These are phyloP conservation scores for Colletotrichum sp. DNA, from an alignment of 2,329 filamentous ascomycete genomes.

Conservation along the genomic window DNA sequence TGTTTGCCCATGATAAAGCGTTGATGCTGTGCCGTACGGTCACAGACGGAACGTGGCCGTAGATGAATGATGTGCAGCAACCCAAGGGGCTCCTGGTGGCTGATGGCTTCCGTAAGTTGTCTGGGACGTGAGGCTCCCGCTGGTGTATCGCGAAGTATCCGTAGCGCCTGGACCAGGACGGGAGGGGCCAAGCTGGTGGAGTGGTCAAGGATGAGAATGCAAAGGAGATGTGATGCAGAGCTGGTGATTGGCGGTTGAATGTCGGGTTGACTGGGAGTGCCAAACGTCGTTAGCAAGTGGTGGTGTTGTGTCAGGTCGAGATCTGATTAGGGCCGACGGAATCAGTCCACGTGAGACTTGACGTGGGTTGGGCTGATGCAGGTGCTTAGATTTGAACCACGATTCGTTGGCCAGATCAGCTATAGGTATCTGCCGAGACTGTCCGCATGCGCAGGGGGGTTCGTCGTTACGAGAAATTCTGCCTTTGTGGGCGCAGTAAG, in stretches of 20 bases:
- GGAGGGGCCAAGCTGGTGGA: not conserved
- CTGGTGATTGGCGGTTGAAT: not conserved
- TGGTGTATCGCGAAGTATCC: not conserved
- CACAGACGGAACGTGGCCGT: not conserved
- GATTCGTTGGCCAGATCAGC: not conserved
- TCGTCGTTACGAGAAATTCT: not conserved
- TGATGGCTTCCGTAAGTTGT: slow-evolving; percentile 6
- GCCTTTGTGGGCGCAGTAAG: not conserved
- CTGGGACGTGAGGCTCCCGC: slow-evolving; percentile 14
- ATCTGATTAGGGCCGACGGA: not conserved
- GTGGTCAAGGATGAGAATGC: not conserved
- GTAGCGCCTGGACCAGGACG: not conserved
- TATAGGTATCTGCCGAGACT: not conserved
- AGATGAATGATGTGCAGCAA: slow-evolving; percentile 6
- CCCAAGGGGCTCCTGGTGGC: not conserved
- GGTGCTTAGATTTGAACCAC: not conserved
- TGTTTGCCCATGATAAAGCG: slow-evolving; percentile 25
- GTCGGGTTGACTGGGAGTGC: not conserved
- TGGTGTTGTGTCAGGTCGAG: not conserved
- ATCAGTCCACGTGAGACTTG: not conserved
- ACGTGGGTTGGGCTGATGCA: not conserved
- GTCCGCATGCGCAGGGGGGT: not conserved
- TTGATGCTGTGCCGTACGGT: slow-evolving; percentile 7
- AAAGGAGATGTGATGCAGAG: not conserved
- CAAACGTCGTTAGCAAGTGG: not conserved